A percentile compares a stretch with the other conserved stretches of the same genome.
These are phyloP conservation scores for Hortiboletus flavorubellus DNA, from an alignment of 768 basidiomycete genomes.

Conservation along the genomic window DNA sequence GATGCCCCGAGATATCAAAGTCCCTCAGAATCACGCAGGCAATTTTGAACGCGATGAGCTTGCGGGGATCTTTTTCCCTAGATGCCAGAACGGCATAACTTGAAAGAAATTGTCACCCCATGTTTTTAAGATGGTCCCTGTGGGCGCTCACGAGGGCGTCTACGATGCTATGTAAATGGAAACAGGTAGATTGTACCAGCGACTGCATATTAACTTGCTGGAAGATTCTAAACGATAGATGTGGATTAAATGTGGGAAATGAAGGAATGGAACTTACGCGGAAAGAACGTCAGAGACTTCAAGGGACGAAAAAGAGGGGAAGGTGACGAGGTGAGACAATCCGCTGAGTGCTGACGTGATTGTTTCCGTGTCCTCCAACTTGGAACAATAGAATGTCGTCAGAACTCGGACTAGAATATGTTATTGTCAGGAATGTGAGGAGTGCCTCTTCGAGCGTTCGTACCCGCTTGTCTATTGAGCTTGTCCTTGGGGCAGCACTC, in stretches of 20 bases:
- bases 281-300: conserved; percentile 60
- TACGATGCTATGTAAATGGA: conserved; percentile 75
- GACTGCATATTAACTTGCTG: conserved; percentile 76
- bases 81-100: conserved; percentile 81
- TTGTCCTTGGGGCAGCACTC: conserved; percentile 53
- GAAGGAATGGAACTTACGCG: conserved; percentile 44
- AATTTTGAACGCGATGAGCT: conserved; percentile 86
- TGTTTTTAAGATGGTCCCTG: conserved; percentile 57
- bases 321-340: conserved; percentile 58
- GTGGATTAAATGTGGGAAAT: background rate
- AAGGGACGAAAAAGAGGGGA: conserved; percentile 58
- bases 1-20: conserved; percentile 69
- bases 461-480: conserved; percentile 82
- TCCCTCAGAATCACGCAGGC: conserved; percentile 83
- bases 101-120: conserved; percentile 70
- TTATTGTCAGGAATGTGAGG: background rate
- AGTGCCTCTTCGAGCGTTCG: conserved; percentile 17
- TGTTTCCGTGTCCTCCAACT: conserved; percentile 82
- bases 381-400: conserved; percentile 77
- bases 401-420: conserved; percentile 70
- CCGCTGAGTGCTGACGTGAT: conserved; percentile 81
- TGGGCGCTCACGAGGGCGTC: conserved; percentile 50
- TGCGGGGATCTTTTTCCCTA: conserved; percentile 97
- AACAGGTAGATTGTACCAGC: conserved; percentile 78
- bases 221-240: conserved; percentile 53